Evolutionary conservation across 176 grass and related monocot species (phyloP).

Genomic region (Oryza nivara): DNA sequence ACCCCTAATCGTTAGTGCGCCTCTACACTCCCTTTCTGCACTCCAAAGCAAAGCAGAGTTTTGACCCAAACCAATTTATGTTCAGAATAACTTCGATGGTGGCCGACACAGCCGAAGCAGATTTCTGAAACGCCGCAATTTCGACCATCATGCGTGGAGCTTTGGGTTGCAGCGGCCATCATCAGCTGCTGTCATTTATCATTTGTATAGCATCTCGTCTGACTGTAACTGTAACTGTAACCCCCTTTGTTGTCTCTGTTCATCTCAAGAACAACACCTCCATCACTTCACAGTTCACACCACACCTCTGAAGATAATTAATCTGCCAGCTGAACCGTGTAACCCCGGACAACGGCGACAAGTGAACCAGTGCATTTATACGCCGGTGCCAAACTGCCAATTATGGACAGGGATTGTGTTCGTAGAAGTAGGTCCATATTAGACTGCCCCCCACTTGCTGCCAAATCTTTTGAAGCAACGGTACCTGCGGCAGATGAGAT

Average conservation of each 20-base stretch:
- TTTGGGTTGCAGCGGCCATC: neutral
- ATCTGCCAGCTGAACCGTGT: neutral
- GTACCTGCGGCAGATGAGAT: neutral
- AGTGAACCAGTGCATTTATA: neutral
- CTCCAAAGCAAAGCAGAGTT: neutral
- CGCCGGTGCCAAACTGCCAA: neutral
- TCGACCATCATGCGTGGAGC: neutral
- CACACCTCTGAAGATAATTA: neutral
- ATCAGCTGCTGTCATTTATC: neutral
- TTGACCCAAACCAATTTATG: neutral
- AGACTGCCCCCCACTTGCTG: no score
- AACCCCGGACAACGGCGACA: neutral
- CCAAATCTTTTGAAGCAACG: neutral
- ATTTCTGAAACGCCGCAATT: neutral
- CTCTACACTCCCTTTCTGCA: neutral
- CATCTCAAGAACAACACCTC: neutral
- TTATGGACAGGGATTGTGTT: neutral
- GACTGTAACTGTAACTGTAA: neutral
- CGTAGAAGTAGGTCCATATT: no score
- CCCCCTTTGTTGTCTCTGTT: neutral
- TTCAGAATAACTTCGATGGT: neutral
- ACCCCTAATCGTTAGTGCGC: no score
- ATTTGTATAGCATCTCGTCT: neutral
- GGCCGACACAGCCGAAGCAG: neutral
- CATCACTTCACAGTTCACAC: neutral